Evolutionary conservation across 2,329 filamentous ascomycete species (phyloP), one percentile per base, ranked within the genome.

Genomic region (Hysterium pulicare): DNA sequence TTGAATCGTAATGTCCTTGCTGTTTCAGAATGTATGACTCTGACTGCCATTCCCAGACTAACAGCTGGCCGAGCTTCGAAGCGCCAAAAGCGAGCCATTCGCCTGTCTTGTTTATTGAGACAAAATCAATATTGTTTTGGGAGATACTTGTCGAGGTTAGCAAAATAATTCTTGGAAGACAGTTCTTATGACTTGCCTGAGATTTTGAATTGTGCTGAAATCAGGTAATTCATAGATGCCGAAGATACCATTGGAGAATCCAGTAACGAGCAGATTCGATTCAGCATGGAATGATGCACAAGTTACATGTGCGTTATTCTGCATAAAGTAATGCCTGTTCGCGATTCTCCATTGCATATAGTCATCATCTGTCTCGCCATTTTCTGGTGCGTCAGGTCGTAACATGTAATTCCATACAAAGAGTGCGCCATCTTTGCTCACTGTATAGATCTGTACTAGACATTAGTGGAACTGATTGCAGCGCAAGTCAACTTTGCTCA

Each of bases 1-100:
- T 90, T 2, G 89, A 86, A 64, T 98, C 93, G 51, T 95, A 90
- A 68, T 98, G 93, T 0, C 91, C 93, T 67, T 97, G 93, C 62
- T 98, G 93, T 70, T 98, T 98, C 36, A 98, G 74, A 45, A 98
- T 94, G 67, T 98, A 98, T 5, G 91, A 97, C 68, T 98, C 94
- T 0, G 93, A 98, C 64, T 97, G 91, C 90, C 94, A 98, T 66
- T 98, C 93, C 93, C 93, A 98, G 3, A 98, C 93, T 3, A 98
- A 73, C n/a, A 98, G 75, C 63, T 98, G 93, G 1, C 94, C 94
- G 4, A 95, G 77, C 58, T 94, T 94, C 2, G 93, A 95, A 0
- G 94, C 93, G 11, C 91, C 93, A 65, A 98, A 96, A 0, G 94
- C 94, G 17, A 98, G 73, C 93, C 93, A 98, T 71, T 97, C 91